phyloP scores from a whole-genome alignment of 208 protist genomes.

The Crithidia expoeki region DNA sequence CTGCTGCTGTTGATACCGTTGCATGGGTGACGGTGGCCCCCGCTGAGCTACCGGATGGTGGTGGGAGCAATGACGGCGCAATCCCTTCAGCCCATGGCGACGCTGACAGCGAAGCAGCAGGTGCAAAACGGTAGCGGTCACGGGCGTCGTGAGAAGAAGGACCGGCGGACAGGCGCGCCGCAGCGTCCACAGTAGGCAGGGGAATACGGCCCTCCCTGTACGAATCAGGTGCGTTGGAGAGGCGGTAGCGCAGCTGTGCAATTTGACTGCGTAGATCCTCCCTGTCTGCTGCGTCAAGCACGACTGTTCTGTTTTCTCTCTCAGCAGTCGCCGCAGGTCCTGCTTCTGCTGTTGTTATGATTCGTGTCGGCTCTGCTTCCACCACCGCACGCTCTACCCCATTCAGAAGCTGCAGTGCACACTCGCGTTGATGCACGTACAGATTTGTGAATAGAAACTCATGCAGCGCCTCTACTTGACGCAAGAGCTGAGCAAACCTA shows the following conservation, averaged over 20 bases:
- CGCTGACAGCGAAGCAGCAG: too few species aligned
- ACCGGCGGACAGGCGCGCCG: neutral
- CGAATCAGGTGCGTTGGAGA: slow-evolving; percentile 7
- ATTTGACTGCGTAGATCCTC: slow-evolving; percentile 20
- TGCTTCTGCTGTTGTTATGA: neutral
- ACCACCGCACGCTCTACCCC: slow-evolving; percentile 25
- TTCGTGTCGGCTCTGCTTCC: neutral
- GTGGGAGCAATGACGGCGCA: too few species aligned
- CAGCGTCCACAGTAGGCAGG: neutral
- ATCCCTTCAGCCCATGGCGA: too few species aligned
- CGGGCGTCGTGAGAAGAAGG: neutral
- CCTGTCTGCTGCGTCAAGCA: neutral
- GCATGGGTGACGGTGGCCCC: neutral
- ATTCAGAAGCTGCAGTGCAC: slow-evolving; percentile 20
- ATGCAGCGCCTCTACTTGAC: slow-evolving; percentile 23
- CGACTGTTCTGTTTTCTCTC: neutral
- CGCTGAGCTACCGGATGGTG: too few species aligned
- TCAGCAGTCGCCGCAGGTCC: neutral
- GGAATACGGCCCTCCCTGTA: neutral
- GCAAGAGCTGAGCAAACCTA: slow-evolving; percentile 23
- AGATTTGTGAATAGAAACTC: slow-evolving; percentile 37
- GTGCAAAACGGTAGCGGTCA: neutral
- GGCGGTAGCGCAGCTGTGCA: slow-evolving; percentile 13
- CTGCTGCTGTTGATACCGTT: too few species aligned
- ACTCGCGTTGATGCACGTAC: slow-evolving; percentile 34